A percentile compares a stretch with the other conserved stretches of the same genome.
Conservation (phyloP, 495 filamentous ascomycete species). For the Gamarada debralockiae region DNA sequence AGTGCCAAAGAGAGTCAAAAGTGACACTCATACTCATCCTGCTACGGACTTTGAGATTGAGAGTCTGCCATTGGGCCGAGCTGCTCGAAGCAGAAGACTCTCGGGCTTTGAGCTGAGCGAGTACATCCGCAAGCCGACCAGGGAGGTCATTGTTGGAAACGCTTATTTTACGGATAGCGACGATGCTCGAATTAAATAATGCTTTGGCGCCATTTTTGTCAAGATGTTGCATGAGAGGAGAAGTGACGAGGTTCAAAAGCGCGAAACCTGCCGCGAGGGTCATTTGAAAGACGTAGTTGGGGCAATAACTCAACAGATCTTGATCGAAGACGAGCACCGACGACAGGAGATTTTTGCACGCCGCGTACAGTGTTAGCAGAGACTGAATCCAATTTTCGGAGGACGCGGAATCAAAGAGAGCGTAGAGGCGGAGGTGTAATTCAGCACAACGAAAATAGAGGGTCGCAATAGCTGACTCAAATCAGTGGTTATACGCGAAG, state of each 20-base stretch:
- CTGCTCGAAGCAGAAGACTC: conserved; percentile 30
- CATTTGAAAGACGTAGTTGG: conserved; percentile 85
- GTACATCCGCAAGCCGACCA: conserved; percentile 73
- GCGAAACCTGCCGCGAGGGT: conserved; percentile 79
- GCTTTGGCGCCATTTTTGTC: conserved; percentile 63
- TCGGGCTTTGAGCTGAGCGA: conserved; percentile 68
- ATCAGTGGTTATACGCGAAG: conserved; percentile 70
- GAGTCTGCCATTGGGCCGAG: conserved; percentile 45
- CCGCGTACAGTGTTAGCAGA: conserved; percentile 67
- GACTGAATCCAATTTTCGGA: conserved; percentile 67
- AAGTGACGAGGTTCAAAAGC: conserved; percentile 76
- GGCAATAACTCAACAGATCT: conserved; percentile 60
- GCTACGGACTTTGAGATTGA: conserved; percentile 78
- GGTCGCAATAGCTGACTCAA: conserved; percentile 64
- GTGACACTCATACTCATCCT: conserved; percentile 87
- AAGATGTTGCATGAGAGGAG: conserved; percentile 50
- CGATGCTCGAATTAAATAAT: conserved; percentile 70
- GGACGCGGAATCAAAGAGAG: conserved; percentile 75
- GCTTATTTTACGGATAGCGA: conserved; percentile 67
- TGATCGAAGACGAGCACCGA: conserved; percentile 52
- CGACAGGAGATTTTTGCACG: conserved; percentile 69
- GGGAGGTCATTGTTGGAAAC: conserved; percentile 76
- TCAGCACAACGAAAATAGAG: conserved; percentile 51
- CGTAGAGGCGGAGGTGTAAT: conserved; percentile 48
- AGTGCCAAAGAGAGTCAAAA: conserved; percentile 86